These are phyloP conservation scores for Exsudoporus frostii DNA, from an alignment of 768 basidiomycete genomes.

Conservation along the genomic window DNA sequence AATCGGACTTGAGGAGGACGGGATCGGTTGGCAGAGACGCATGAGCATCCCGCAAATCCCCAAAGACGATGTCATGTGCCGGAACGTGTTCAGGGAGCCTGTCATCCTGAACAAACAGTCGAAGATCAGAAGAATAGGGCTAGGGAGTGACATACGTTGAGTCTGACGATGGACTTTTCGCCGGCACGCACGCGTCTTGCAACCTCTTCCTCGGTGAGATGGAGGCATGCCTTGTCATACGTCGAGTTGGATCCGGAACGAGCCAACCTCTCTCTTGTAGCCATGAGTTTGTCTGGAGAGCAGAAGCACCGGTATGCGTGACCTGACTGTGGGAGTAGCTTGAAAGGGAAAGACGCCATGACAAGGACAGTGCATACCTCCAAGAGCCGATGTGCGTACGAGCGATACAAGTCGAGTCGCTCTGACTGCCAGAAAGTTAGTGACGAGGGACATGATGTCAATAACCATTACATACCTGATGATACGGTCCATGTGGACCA, in stretches of 20 bases:
- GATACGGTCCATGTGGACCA: constrained; percentile 81
- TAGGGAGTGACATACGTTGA: constrained; percentile 62
- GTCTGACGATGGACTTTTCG: constrained; percentile 77
- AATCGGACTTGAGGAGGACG: constrained; percentile 86
- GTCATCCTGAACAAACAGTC: constrained; percentile 46
- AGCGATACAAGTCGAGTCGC: constrained; percentile 78
- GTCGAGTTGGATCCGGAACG: constrained; percentile 70
- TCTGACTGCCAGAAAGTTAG: constrained; percentile 62
- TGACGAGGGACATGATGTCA: not conserved
- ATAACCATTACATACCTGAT: constrained; percentile 52
- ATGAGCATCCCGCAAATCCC: constrained; percentile 67
- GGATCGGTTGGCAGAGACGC: constrained; percentile 85
- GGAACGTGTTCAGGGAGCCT: constrained; percentile 49
- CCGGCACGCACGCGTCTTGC: constrained; percentile 68
- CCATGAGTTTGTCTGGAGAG: constrained; percentile 62
- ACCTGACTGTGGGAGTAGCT: constrained; percentile 53
- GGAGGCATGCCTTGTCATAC: constrained; percentile 87
- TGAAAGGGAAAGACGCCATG: not conserved
- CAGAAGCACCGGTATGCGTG: constrained; percentile 97
- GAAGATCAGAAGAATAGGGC: not conserved
- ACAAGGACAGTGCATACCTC: constrained; percentile 46
- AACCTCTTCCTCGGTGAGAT: constrained; percentile 84
- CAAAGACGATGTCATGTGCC: constrained; percentile 73
- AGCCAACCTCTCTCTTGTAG: constrained; percentile 67
- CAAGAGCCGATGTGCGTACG: constrained; percentile 69